Base-by-base conservation (phyloP, 108 stramenopile species). In the Nitzschia putrida region DNA sequence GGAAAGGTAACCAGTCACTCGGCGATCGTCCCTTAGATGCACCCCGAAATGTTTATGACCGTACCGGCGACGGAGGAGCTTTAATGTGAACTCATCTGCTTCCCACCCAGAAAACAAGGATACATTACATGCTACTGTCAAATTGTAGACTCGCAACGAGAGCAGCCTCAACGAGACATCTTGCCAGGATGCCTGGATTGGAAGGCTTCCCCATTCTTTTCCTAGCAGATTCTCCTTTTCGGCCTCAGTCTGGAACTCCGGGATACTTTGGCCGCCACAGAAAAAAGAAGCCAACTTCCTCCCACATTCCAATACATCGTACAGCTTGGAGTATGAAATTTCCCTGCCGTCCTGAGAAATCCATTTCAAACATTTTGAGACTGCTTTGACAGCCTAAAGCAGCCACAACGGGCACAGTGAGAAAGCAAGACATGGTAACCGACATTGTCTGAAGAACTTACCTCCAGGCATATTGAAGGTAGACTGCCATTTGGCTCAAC, bases 41-140 rank as follows among this genome's bases (percentile, higher is more conserved):
- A 94, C 65, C 23, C 93, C 88, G 73, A 88, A 90, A 21, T 86
- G 69, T 49, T 81, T 85, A 7, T 60, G 60, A 29, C 80, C 74
- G 34, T 71, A 63, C 22, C 75, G 63, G 18, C 72, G 68, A 26
- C 77, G 72, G 0, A 94, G 73, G 34, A 78, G 58, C 23, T 85
- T 78, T 24, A 85, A 64, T 43, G 69, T 76, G 54, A 94, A 93
- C 47, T 89, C 88, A 14, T 85, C 79, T 8, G 40, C 34, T 55
- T 88, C 87, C 92, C 92, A 93, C 24, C 92, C 92, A 0, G 92
- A 93, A 69, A 93, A 93, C 24, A 76, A 53, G 4, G 89, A 86
- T 4, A 89, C 88, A 67, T 85, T 88, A 49, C 78, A 82, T 2
- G 81, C 87, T 50, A 91, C 88, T 41, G 84, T 83, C 14, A 91